Percentiles rank a stretch among this genome's conserved stretches.
These are phyloP conservation scores for Dryas octopetala DNA, from an alignment of 306 rosid genomes.

Conservation along the genomic window DNA sequence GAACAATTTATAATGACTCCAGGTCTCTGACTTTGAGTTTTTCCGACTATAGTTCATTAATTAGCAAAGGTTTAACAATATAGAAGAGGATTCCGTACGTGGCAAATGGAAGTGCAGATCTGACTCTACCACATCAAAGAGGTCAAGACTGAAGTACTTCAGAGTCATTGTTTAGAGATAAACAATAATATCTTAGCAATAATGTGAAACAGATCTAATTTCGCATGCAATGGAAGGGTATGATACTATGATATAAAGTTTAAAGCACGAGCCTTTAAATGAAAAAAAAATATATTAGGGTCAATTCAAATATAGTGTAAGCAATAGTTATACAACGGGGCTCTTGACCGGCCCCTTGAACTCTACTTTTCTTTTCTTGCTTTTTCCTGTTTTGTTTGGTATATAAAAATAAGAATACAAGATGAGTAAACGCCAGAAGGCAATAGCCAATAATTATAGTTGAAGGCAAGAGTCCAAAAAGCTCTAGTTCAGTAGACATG, in stretches of 20 bases:
- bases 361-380: no score
- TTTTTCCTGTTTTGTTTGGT: no score
- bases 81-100: conserved; percentile 5
- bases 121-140: not conserved
- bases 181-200: not conserved
- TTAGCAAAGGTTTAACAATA: conserved; percentile 4
- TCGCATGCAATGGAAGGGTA: conserved; percentile 5
- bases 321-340: not conserved
- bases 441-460: no score
- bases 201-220: not conserved
- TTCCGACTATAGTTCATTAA: not conserved
- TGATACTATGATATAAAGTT: not conserved
- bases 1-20: conserved; percentile 4
- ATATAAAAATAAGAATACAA: no score
- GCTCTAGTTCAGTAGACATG: no score
- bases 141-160: not conserved
- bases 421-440: no score
- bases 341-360: no score
- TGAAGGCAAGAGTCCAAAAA: no score
- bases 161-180: not conserved
- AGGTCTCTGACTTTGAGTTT: not conserved
- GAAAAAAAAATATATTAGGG: not conserved
- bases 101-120: conserved; percentile 19
- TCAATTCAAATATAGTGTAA: not conserved
- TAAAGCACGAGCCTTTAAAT: not conserved